Evolutionary conservation across 2,329 filamentous ascomycete genomes (phyloP).

Genomic region (Fusarium luffae): DNA sequence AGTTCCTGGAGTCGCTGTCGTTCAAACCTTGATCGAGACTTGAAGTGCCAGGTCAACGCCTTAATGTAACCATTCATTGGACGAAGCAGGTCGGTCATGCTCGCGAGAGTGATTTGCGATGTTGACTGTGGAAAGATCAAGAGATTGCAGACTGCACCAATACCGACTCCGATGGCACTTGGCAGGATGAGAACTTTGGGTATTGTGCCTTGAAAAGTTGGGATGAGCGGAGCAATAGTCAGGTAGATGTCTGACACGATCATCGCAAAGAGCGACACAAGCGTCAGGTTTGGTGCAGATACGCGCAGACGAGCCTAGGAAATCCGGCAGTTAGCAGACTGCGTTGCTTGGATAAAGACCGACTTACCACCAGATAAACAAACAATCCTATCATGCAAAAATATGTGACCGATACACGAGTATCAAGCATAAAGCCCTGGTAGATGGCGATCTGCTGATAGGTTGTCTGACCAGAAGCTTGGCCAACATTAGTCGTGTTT

Average conservation of each 20-base stretch:
- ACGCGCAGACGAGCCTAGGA: constrained; percentile 11
- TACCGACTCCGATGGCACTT: constrained; percentile 2
- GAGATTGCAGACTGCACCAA: constrained; percentile 14
- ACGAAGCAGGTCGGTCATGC: constrained; percentile 7
- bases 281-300: constrained; percentile 12
- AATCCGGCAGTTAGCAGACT: background rate
- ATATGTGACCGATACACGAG: constrained; percentile 30
- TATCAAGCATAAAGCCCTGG: constrained; percentile 33
- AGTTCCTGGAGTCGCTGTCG: background rate
- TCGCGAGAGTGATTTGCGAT: constrained; percentile 16
- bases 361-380: constrained; percentile 25
- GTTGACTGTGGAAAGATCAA: constrained; percentile 17
- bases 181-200: constrained; percentile 8
- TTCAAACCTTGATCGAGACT: constrained; percentile 4
- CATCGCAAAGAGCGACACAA: constrained; percentile 11
- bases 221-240: constrained; percentile 4
- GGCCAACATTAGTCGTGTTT: constrained; percentile 30
- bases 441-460: constrained; percentile 27
- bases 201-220: constrained; percentile 12
- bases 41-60: constrained; percentile 17
- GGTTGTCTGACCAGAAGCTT: constrained; percentile 18
- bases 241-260: constrained; percentile 16
- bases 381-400: constrained; percentile 37
- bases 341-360: rapidly evolving
- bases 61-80: constrained; percentile 18